Percentiles rank a stretch among this genome's conserved stretches.
Conservation (phyloP, 345 rosid genomes). For the Durio zibethinus region DNA sequence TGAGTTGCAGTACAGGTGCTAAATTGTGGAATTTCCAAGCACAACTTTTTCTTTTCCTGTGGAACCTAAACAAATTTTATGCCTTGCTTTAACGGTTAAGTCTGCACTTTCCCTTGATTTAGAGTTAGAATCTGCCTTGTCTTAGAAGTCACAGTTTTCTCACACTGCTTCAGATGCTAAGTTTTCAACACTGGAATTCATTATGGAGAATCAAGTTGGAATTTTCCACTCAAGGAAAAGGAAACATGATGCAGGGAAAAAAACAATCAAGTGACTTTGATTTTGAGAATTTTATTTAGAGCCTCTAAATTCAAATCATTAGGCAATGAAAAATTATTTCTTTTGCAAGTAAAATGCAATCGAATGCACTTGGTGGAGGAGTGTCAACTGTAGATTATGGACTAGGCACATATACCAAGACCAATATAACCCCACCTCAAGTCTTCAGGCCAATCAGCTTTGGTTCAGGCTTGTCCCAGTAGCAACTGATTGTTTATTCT, state of each 20-base stretch:
- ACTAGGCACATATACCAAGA: neutral
- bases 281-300: neutral
- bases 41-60: neutral
- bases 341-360: neutral
- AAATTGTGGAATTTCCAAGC: neutral
- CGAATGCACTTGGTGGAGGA: neutral
- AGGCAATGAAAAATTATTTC: neutral
- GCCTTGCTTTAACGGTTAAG: neutral
- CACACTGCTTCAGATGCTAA: neutral
- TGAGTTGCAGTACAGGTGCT: neutral
- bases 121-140: neutral
- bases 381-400: neutral
- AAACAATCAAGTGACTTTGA: neutral
- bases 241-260: neutral
- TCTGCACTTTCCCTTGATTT: neutral
- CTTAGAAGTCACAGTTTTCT: neutral
- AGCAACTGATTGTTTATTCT: neutral
- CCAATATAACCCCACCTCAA: neutral
- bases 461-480: neutral
- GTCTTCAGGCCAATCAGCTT: neutral
- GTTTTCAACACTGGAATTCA: neutral
- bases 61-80: neutral
- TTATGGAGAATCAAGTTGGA: neutral
- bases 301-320: neutral
- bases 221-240: neutral